Evolutionary conservation across 306 rosid genomes (phyloP).

Genomic region (Cotoneaster glaucophyllus): DNA sequence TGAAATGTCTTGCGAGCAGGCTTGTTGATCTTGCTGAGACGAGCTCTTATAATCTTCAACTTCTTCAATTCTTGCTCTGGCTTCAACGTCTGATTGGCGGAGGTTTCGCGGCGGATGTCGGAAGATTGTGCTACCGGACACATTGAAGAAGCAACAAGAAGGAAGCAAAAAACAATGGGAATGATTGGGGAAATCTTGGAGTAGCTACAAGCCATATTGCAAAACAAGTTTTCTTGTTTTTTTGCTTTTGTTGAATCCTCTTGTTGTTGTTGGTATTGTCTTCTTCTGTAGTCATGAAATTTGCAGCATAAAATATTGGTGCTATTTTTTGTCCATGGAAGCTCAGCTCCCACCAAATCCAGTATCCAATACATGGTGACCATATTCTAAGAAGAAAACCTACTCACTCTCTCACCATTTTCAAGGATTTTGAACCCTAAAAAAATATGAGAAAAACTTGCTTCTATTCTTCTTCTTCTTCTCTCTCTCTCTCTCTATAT

Average conservation of each 20-base stretch:
- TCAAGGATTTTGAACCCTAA: constrained; percentile 41
- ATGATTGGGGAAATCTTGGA: constrained; percentile 45
- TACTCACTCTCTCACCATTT: constrained; percentile 44
- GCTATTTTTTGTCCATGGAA: constrained; percentile 33
- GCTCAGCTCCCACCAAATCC: constrained; percentile 32
- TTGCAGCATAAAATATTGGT: constrained; percentile 20
- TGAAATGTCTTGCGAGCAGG: constrained; percentile 74
- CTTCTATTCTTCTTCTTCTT: constrained; percentile 22
- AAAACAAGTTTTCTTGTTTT: constrained; percentile 27
- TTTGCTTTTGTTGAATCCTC: constrained; percentile 29
- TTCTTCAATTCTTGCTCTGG: constrained; percentile 53
- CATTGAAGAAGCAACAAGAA: constrained; percentile 39
- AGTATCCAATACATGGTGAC: constrained; percentile 27
- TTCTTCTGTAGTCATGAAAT: constrained; percentile 30
- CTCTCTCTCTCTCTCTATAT: too few species aligned
- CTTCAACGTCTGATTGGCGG: constrained; percentile 46
- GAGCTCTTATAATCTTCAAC: constrained; percentile 42
- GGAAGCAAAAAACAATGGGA: constrained; percentile 44
- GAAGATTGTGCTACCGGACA: constrained; percentile 47
- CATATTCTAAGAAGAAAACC: constrained; percentile 23
- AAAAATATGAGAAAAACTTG: constrained; percentile 5
- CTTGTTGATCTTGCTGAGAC: constrained; percentile 69
- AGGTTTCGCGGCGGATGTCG: constrained; percentile 13
- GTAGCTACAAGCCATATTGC: constrained; percentile 57
- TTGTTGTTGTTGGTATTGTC: constrained; percentile 44